Evolutionary conservation across 2,329 filamentous ascomycete genomes (phyloP), one percentile per base, ranked within the genome.

Genomic region (Arthroderma sp.): DNA sequence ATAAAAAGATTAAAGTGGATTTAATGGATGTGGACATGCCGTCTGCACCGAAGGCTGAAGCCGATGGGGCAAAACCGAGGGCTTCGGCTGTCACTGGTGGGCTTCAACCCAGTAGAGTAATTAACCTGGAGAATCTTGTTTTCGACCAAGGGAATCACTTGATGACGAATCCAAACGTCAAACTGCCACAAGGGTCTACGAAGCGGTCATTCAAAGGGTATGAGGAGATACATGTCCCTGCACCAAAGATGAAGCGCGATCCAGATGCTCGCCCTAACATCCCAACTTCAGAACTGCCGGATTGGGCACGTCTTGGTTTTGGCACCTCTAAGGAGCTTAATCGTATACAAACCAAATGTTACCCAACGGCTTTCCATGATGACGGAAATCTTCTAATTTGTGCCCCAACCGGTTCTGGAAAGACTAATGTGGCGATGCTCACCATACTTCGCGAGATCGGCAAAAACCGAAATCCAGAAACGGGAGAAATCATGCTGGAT

Each of bases 311-410:
- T 46, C 67, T 73, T 41, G 89, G 89, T 22, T 98, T 96, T 60
- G 86, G 86, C 53, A 81, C 77, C 22, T 82, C 88, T 5, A 86
- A 86, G 57, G 81, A 87, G 38, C 75, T 98, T 45, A 98, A 98
- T 67, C 86, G 87, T 51, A 91, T 98, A 36, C 91, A 98, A 66
- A 91, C 89, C 3, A 88, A 83, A 62, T 96, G 89, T 61, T 98
- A 80, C 59, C 84, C 86, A 1, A 80, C 84, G 2, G 91, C 91
- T 0, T 98, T 98, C 58, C 75, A 86, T 48, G 84, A 89, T 49
- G 93, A 98, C 59, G 89, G 87, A 30, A 98, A 98, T 61, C 87
- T 98, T 85, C 81, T 98, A 45, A 83, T 98, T 58, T 98, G 91
- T 63, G 93, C 91, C 5, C 91, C 91, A 1, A 98, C 91, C 41